Conservation (phyloP, 768 basidiomycete species). For the Suillus variegatus region DNA sequence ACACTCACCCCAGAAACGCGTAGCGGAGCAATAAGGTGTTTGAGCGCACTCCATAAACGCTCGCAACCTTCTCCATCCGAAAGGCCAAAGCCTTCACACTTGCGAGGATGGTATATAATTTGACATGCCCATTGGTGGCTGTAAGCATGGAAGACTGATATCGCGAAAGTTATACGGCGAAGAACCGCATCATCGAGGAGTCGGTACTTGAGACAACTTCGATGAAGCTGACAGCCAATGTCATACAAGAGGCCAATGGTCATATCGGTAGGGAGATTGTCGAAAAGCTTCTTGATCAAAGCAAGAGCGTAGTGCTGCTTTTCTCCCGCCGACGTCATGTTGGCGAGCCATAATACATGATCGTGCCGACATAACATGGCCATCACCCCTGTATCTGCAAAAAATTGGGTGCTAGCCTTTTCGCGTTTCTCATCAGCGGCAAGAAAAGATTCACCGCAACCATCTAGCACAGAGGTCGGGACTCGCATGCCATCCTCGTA, state of each 20-base stretch:
- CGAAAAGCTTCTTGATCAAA: constrained; percentile 5
- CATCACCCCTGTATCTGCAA: constrained; percentile 24
- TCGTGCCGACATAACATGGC: constrained; percentile 25
- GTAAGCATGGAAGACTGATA: constrained; percentile 10
- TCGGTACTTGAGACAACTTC: constrained; percentile 15
- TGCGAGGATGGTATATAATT: constrained; percentile 10
- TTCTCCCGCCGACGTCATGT: constrained; percentile 21
- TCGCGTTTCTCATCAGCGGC: constrained; percentile 13
- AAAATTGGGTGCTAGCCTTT: constrained; percentile 21
- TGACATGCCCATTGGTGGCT: constrained; percentile 12
- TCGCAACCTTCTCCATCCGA: constrained; percentile 33
- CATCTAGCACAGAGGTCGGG: constrained; percentile 32
- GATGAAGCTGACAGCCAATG: constrained; percentile 24
- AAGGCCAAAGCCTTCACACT: constrained; percentile 21
- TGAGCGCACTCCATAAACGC: constrained; percentile 26
- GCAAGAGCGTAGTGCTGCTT: constrained; percentile 19
- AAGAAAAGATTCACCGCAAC: constrained; percentile 30
- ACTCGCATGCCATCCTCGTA: constrained; percentile 24
- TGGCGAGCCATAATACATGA: constrained; percentile 17
- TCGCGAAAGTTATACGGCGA: not conserved
- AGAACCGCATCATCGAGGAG: constrained; percentile 3
- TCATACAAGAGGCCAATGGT: constrained; percentile 24
- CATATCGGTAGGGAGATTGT: constrained; percentile 16
- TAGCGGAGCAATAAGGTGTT: constrained; percentile 19
- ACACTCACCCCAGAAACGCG: constrained; percentile 22